phyloP scores from a whole-genome alignment of 2,329 filamentous ascomycete species.

The Stemphylium vesicarium region DNA sequence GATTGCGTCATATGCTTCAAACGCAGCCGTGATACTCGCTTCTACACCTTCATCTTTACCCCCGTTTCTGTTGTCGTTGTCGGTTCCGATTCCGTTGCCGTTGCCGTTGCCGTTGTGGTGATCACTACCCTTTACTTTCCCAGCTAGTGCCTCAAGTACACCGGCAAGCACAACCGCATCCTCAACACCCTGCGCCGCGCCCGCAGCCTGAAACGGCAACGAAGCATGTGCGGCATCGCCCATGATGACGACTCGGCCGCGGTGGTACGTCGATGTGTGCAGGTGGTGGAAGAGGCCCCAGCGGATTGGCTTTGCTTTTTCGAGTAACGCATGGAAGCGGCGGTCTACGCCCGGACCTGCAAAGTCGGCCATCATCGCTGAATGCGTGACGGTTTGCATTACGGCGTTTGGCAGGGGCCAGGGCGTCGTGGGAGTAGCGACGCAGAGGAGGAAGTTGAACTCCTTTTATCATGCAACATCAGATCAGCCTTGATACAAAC shows the following conservation, averaged over 20 bases:
- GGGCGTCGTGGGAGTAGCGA: slow-evolving; percentile 16
- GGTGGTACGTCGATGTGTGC: slow-evolving; percentile 32
- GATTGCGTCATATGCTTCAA: slow-evolving; percentile 32
- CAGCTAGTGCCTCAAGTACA: slow-evolving; percentile 23
- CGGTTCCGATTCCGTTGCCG: neutral
- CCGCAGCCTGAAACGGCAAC: slow-evolving; percentile 35
- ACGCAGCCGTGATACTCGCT: slow-evolving; percentile 20
- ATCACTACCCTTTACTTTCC: neutral
- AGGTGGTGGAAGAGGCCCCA: slow-evolving; percentile 37
- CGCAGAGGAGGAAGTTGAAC: slow-evolving; percentile 30
- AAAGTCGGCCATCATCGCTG: neutral
- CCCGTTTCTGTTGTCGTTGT: neutral
- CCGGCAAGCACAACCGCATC: slow-evolving; percentile 35
- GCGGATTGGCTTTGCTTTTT: slow-evolving; percentile 25
- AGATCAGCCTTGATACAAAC: too few species aligned
- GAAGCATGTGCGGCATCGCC: slow-evolving; percentile 39
- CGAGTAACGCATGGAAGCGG: slow-evolving; percentile 21
- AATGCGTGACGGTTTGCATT: neutral
- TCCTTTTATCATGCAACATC: neutral
- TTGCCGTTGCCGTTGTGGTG: neutral
- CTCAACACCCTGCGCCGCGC: slow-evolving; percentile 39
- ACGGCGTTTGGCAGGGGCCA: neutral
- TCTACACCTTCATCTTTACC: neutral
- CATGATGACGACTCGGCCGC: slow-evolving; percentile 27
- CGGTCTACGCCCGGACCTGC: slow-evolving; percentile 15